Evolutionary conservation across 2,329 filamentous ascomycete species (phyloP), one percentile per base, ranked within the genome.

Genomic region (Podosphaera xanthii): DNA sequence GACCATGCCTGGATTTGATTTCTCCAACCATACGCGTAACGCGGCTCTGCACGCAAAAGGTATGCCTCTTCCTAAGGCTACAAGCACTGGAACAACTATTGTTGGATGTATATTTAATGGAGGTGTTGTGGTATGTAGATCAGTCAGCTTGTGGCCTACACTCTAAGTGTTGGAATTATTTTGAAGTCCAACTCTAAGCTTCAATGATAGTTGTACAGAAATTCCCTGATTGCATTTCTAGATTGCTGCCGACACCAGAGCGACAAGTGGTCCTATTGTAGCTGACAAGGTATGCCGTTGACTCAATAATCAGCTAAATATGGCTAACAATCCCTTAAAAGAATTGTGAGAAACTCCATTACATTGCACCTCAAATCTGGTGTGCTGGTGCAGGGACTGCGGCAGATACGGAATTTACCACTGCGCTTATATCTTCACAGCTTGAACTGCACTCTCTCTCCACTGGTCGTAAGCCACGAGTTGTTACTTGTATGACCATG

Each of bases 261-360:
- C 92, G 64, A 98, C 92, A 54, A 94, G 87, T 64, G 92, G 92
- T 42, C 90, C 92, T 65, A 98, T 98, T 74, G 92, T 98, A 67
- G 94, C 94, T 73, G 92, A 98, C 81, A 98, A 98, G 79, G 82
- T 82, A 72, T 60, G 69, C 60, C 31, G 42, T 7, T 8, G 9
- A 8, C 5, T 46, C 44, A n/a, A 31, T 40, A 12, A 31, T 38
- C 22, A n/a, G 42, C 36, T 52, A 22, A 35, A 58, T 44, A 33
- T 59, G 33, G 6, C 63, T 63, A 33, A 65, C 52, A 50, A 57
- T 55, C 6, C 36, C 33, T 46, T n/a, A 58, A 60, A 67, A 82
- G 87, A 98, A 98, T 80, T 97, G 92, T 77, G 91, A 98, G 76
- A 98, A 98, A 77, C 83, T 98, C 64, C 92, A 98, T 77, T 98